Base-by-base conservation (phyloP, 2,329 filamentous ascomycete genomes). In the Pestalotiopsis sp. region DNA sequence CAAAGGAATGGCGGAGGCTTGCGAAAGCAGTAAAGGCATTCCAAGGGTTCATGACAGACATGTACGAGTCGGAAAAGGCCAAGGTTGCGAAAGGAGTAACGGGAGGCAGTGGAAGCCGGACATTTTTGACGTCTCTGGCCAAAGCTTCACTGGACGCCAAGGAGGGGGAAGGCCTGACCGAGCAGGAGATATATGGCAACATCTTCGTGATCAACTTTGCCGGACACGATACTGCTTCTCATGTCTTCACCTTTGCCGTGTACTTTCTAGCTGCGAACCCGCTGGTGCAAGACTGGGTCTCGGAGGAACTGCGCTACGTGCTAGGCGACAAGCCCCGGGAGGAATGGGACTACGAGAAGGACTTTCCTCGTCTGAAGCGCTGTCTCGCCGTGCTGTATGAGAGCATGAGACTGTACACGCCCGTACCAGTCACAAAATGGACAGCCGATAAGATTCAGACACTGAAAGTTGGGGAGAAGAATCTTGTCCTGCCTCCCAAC, bases 191-290 rank as follows among this genome's bases (percentile, higher is more conserved):
- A 5, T 83, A 83, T 56, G 84, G 85, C 14, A 86, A 86, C 61
- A 75, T 85, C 61, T 85, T 84, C 65, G 76, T 83, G 1, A 80
- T 86, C 70, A 85, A 83, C 62, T 78, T 87, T 64, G 85, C 85
- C 0, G 85, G 85, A 0, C 84, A 86, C 68, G 85, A 87, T 68
- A 86, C 85, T 0, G 85, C 84, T 0, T 83, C 85, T 0, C 81
- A 84, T 36, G 81, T 81, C 0, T 72, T 86, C 5, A 78, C 80
- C 0, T 86, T 81, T 65, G 75, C 79, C 0, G 73, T 84, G 1
- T 73, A 81, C 6, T 81, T 85, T 9, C 77, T 88, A 1, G 84
- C 85, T 2, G 77, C 80, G 0, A 70, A 84, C 56, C 83, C 81
- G 0, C 74, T 81, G 3, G 78, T 84, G 2, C 85, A 87, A 69